Evolutionary conservation across 2,329 filamentous ascomycete genomes (phyloP), one percentile per base, ranked within the genome.

Genomic region (Arthrobotrys sinensis): DNA sequence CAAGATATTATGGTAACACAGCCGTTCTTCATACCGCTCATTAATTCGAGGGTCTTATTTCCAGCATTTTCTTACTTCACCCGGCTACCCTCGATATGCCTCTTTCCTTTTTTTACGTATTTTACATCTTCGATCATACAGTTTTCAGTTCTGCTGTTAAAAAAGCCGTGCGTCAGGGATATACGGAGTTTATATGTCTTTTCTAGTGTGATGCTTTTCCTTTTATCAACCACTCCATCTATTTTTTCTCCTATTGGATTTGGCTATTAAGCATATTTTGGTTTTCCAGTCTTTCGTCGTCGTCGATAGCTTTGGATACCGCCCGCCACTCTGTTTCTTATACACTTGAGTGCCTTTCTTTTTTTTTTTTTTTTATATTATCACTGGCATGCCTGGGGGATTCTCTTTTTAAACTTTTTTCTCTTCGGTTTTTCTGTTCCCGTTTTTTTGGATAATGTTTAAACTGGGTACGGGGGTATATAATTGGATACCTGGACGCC

Each of bases 111-210:
- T 53, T 28, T 43, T 11, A 68, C 14, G 64, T 32, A 5, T 68
- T 43, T 28, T 45, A 38, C 50, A 8, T 8, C 24, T 19, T 57
- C 64, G 46, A 57, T 53, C 57, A 24, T 69, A 34, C 40, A 24
- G 50, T 57, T 57, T 57, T 57, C 36, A 38, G 16, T 65, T 72
- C 38, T 34, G 36, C n/a, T 19, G 45, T 63, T 38, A 50, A 65
- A 73, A 76, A 76, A 76, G 72, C 72, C 65, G 72, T 76, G 55
- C 45, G 57, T 52, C 65, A 64, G 72, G 72, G 65, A 76, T 76
- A 76, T 67, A 76, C 55, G 72, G 72, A 76, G 72, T 76, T 76
- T 45, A 69, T 60, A 24, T 57, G 10, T 70, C 34, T 69, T 64
- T 66, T 66, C 32, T 19, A 48, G 45, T 48, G 52, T 38, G 55